Evolutionary conservation across 345 rosid species (phyloP).

Genomic region (Bruguiera sexangula): DNA sequence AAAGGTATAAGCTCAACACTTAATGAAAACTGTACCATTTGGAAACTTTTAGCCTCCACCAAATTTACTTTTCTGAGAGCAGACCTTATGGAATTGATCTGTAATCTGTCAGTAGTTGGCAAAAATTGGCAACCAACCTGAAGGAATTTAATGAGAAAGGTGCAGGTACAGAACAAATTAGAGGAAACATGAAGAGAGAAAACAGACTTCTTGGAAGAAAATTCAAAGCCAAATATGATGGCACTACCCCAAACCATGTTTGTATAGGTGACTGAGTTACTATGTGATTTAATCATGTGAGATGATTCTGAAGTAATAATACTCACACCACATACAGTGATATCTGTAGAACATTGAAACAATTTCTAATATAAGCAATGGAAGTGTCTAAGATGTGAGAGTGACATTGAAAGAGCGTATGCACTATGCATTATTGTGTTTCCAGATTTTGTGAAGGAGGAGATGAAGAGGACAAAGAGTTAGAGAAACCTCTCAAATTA

Average conservation of each 20-base stretch:
- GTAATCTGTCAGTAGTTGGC: constrained; percentile 42
- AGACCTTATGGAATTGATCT: constrained; percentile 36
- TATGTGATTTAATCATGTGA: constrained; percentile 7
- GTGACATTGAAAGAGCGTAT: too few relatives aligned
- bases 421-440: too few relatives aligned
- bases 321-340: background rate
- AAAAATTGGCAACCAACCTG: constrained; percentile 54
- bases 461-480: background rate
- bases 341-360: too few relatives aligned
- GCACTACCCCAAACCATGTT: background rate
- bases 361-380: too few relatives aligned
- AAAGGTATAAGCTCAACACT: background rate
- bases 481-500: background rate
- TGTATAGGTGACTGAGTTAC: background rate
- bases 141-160: constrained; percentile 19
- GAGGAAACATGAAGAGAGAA: background rate
- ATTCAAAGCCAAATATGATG: constrained; percentile 4
- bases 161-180: background rate
- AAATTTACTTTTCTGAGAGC: constrained; percentile 46
- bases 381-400: too few relatives aligned
- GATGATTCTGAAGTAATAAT: background rate
- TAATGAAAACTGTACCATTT: constrained; percentile 44
- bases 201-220: background rate
- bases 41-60: constrained; percentile 36
- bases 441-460: too few relatives aligned